Conservation (phyloP, 768 basidiomycete species). For the Trametes coccinea region DNA sequence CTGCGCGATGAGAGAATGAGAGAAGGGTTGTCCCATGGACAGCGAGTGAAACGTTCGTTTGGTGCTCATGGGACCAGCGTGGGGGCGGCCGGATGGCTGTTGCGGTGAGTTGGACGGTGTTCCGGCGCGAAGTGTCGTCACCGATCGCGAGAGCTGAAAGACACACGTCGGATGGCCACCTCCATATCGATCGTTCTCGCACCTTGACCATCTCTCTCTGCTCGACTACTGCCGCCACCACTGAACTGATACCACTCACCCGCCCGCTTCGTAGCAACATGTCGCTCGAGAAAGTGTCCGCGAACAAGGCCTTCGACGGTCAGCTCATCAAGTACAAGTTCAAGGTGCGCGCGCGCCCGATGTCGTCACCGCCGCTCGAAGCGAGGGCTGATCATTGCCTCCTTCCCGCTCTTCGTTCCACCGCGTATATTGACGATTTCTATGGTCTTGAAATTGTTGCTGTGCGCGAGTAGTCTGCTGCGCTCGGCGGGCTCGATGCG, state of each 20-base stretch:
- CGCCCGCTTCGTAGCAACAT: neutral
- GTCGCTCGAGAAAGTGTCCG: constrained; percentile 65
- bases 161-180: neutral
- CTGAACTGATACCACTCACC: neutral
- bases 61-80: constrained; percentile 10
- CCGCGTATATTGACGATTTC: constrained; percentile 5
- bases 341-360: constrained; percentile 49
- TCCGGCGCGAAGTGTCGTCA: constrained; percentile 15
- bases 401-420: neutral
- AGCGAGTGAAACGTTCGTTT: too few species aligned
- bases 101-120: neutral
- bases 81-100: neutral
- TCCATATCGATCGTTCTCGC: constrained; percentile 10
- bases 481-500: constrained; percentile 67
- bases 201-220: neutral
- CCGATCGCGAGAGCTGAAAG: neutral
- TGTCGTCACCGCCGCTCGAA: constrained; percentile 10
- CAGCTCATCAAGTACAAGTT: constrained; percentile 85
- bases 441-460: neutral
- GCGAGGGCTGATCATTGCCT: constrained; percentile 1
- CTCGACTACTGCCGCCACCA: neutral
- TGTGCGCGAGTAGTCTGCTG: constrained; percentile 53
- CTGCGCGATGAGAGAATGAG: neutral
- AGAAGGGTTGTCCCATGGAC: constrained; percentile 2
- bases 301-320: constrained; percentile 81